Conservation (phyloP, 2,329 filamentous ascomycete species). For the Aspergillus viridinutans region DNA sequence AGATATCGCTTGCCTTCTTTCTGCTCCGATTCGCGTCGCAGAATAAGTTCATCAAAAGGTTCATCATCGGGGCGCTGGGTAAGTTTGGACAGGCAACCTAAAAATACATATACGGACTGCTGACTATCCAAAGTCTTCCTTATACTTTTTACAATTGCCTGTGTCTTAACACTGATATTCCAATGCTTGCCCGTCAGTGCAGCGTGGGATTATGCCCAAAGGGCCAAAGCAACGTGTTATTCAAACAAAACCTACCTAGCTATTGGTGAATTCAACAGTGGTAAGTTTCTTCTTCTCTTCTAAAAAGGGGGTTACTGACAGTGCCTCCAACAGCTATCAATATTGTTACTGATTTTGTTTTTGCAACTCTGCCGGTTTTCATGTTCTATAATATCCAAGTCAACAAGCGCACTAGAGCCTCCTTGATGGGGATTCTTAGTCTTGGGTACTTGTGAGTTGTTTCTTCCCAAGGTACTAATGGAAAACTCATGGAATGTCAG, state of each 20-base stretch:
- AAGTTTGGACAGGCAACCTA: neutral
- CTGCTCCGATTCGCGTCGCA: constrained; percentile 39
- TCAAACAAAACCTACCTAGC: constrained; percentile 41
- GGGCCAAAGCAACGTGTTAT: constrained; percentile 43
- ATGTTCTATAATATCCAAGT: constrained; percentile 34
- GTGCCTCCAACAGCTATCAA: constrained; percentile 34
- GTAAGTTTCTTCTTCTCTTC: constrained; percentile 19
- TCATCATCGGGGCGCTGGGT: constrained; percentile 36
- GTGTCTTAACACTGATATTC: constrained; percentile 46
- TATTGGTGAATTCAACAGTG: constrained; percentile 21
- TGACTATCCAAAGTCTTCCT: constrained; percentile 26
- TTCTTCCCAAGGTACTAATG: neutral
- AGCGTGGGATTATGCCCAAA: constrained; percentile 40
- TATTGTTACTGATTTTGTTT: constrained; percentile 44
- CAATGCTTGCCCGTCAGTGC: constrained; percentile 45
- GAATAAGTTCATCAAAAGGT: constrained; percentile 25
- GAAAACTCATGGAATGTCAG: constrained; percentile 13
- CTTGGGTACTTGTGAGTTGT: constrained; percentile 40
- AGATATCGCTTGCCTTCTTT: constrained; percentile 39
- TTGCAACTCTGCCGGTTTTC: constrained; percentile 41
- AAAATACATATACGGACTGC: neutral
- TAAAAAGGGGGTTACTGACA: neutral
- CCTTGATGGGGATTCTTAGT: constrained; percentile 40
- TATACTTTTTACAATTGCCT: constrained; percentile 29
- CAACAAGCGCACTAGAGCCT: constrained; percentile 31